Base-by-base conservation (phyloP, 176 grass and related monocot species). In the Lolium perenne region DNA sequence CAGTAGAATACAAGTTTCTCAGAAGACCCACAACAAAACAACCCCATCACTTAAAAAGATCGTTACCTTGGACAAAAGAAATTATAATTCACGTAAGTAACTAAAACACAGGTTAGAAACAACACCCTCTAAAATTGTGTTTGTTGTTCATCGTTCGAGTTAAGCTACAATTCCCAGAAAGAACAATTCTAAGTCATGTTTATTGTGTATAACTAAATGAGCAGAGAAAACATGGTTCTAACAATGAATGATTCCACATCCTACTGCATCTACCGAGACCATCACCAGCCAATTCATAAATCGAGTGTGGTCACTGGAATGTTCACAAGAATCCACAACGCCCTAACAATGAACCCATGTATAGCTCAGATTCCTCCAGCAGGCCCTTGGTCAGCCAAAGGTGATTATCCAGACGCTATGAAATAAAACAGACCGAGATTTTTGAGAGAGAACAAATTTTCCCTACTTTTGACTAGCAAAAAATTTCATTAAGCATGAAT, bases 81-180 rank as follows among this genome's bases (percentile, higher is more conserved):
- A 0, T 49, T 29, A 71, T 29, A 71, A 21, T 54, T 10, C 8
- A 62, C 14, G 25, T 84, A 7, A 11, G 38, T 43, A 46, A 12
- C 48, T 50, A 22, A 35, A 83, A 29, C 43, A 48, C n/a, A 18
- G 53, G 59, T 71, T 83, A 26, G 35, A 88, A 61, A 61, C 50
- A 82, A 58, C 49, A 3, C 1, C 51, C 32, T 78, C 54, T 71
- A 77, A 59, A 77, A 88, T 58, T 1, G 18, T 1, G 23, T 76
- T 32, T 48, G 32, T 76, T 32, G 73, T 76, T 48, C 73, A 76
- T 76, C 18, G 50, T 51, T 35, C 57, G 38, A 83, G 50, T 72
- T 71, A 61, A 32, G 17, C 9, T 60, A 38, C 17, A 38, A 26
- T 17, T 38, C 26, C 45, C 20, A 50, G 43, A 1, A 53, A 21